Base-by-base conservation (phyloP, 495 filamentous ascomycete species). In the Hypomontagnella monticulosa region DNA sequence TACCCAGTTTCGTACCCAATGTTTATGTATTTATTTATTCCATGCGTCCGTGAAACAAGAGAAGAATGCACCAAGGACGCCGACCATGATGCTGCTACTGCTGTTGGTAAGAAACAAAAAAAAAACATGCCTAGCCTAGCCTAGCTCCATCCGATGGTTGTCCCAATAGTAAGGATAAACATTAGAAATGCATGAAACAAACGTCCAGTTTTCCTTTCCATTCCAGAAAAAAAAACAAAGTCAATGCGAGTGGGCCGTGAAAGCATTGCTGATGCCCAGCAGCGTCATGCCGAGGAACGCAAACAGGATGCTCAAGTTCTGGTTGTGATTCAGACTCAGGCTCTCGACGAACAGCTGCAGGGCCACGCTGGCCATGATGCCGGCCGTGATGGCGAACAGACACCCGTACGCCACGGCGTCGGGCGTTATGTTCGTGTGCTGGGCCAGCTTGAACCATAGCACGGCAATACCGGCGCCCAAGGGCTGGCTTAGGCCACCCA, bases 321-420 rank as follows among this genome's bases (percentile, higher is more conserved):
- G 83, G 61, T 88, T 88, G 76, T 98, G 95, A 41, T 89, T 91
- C 67, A 97, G 72, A 27, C 85, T 87, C 69, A 97, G 75, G 37
- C 89, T 91, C 78, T 99, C 93, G 10, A 87, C 88, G 72, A 97
- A 97, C 1, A 99, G 79, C 77, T 95, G 91, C 71, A 99, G 75
- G 4, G 89, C 93, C 27, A 99, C 95, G 57, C 87, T 93, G 27
- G 90, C 88, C 95, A 99, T 98, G 58, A 99, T 93, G 0, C 95
- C 95, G 0, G 93, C 89, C 0, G 93, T 97, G 15, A 88, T 82
- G 15, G 93, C 92, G 75, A 99, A 98, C 79, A 98, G 87, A 38
- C 87, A 85, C 2, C 92, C 95, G 73, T 99, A 98, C 0, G 91
- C 89, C 5, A 82, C 89, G 73, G 87, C 86, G 11, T 88, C 85